Evolutionary conservation across 441 rosid species (phyloP).

Genomic region (Arabidopsis hybrid): DNA sequence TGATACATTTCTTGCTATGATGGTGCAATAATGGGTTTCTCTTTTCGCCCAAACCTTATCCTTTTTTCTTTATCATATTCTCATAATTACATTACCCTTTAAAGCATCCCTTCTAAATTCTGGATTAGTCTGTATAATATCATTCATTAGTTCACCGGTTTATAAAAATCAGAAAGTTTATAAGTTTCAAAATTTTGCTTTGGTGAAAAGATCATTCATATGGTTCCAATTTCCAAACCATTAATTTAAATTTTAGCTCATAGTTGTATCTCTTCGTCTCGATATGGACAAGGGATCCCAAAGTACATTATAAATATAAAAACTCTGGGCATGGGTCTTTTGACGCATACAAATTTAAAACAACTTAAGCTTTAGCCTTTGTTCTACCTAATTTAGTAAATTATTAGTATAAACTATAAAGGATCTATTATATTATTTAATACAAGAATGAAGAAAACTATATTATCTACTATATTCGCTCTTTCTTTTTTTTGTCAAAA

Average conservation of each 20-base stretch:
- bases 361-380: too few relatives aligned
- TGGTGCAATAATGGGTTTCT: slow-evolving; percentile 36
- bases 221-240: slow-evolving; percentile 15
- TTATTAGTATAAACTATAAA: too few relatives aligned
- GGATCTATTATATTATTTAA: too few relatives aligned
- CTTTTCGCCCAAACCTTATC: slow-evolving; percentile 34
- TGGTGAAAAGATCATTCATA: slow-evolving; percentile 14
- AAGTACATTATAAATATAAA: background rate
- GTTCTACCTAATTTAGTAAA: too few relatives aligned
- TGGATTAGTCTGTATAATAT: slow-evolving; percentile 1
- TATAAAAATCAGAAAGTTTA: too few relatives aligned
- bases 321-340: too few relatives aligned
- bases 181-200: background rate
- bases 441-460: too few relatives aligned
- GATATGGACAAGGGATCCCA: slow-evolving; percentile 18
- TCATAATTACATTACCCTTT: slow-evolving; percentile 1
- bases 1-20: slow-evolving; percentile 28
- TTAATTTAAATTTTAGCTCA: background rate
- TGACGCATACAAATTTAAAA: too few relatives aligned
- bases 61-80: slow-evolving; percentile 13
- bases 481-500: too few relatives aligned
- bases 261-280: slow-evolving; percentile 17
- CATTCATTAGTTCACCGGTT: too few relatives aligned
- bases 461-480: too few relatives aligned
- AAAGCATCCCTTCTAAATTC: background rate